phyloP scores from a whole-genome alignment of 2,329 filamentous ascomycete genomes.

The Myriosclerotinia duriaeana region DNA sequence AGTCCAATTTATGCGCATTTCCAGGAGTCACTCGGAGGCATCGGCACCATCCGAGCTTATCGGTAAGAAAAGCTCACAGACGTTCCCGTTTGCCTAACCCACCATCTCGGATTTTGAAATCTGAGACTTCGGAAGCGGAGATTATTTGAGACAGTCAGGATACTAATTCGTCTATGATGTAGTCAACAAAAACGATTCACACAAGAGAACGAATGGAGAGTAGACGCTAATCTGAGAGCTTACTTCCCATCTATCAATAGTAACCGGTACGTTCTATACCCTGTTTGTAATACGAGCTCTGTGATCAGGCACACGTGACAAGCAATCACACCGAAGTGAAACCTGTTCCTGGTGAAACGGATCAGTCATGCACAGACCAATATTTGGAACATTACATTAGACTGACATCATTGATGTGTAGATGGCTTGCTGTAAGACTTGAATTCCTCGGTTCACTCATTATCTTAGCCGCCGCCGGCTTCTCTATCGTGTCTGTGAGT shows the following conservation, averaged over 20 bases:
- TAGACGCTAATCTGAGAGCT: conserved; percentile 89
- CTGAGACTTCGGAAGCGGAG: conserved; percentile 5
- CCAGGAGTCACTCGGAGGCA: conserved; percentile 91
- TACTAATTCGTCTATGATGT: conserved; percentile 14
- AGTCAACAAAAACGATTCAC: conserved; percentile 79
- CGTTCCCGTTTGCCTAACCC: background rate
- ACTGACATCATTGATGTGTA: conserved; percentile 36
- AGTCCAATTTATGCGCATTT: conserved; percentile 98
- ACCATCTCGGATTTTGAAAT: background rate
- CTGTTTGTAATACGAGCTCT: background rate
- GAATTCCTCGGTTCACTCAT: conserved; percentile 95
- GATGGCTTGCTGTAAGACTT: conserved; percentile 92
- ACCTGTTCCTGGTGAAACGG: background rate
- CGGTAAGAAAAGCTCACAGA: conserved; percentile 42
- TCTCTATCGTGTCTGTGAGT: conserved; percentile 78
- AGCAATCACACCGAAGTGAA: conserved; percentile 5
- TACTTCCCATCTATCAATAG: conserved; percentile 96
- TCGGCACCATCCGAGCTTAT: conserved; percentile 94
- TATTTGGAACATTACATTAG: conserved; percentile 3
- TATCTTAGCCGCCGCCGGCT: conserved; percentile 80
- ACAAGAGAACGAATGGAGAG: conserved; percentile 93
- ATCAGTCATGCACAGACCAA: conserved; percentile 13
- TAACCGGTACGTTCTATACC: conserved; percentile 35
- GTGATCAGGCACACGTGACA: background rate
- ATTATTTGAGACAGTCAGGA: conserved; percentile 7